Conservation (phyloP, 305 asterid genomes). For the Nicotiana rustica region DNA sequence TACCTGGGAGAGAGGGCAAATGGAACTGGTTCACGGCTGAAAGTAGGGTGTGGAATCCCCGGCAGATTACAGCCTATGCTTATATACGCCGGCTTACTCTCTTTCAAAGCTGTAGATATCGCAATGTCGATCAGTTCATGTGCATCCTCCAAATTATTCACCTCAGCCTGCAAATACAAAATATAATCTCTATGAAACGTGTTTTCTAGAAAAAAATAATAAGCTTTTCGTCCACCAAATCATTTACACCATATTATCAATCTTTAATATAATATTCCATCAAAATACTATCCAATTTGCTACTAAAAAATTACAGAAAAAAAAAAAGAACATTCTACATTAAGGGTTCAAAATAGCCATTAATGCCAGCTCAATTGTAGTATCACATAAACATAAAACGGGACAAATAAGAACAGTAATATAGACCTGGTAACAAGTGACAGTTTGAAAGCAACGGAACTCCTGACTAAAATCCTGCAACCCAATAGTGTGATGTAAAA, state of each 20-base stretch:
- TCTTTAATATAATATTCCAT: too few species aligned
- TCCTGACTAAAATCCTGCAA: constrained; percentile 88
- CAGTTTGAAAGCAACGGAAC: constrained; percentile 85
- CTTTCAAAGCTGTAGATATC: constrained; percentile 79
- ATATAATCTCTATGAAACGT: too few species aligned
- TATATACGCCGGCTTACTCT: constrained; percentile 88
- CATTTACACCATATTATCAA: too few species aligned
- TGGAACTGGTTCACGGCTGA: constrained; percentile 80
- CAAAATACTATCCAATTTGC: too few species aligned
- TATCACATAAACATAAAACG: too few species aligned
- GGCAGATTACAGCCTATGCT: constrained; percentile 83
- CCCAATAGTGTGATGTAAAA: constrained; percentile 91
- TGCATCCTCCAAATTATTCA: constrained; percentile 86
- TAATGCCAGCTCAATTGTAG: too few species aligned
- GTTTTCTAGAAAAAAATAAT: too few species aligned
- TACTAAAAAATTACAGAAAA: too few species aligned
- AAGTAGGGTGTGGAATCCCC: constrained; percentile 78
- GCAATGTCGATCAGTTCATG: constrained; percentile 85
- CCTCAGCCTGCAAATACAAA: constrained; percentile 64
- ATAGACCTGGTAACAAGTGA: constrained; percentile 85
- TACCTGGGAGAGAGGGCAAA: constrained; percentile 75
- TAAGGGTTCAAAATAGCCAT: too few species aligned
- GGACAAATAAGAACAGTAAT: background rate
- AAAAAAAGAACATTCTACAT: too few species aligned
- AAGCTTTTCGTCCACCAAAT: too few species aligned